These are phyloP conservation scores for Serendipita indica DNA, from an alignment of 768 basidiomycete genomes.

Conservation along the genomic window DNA sequence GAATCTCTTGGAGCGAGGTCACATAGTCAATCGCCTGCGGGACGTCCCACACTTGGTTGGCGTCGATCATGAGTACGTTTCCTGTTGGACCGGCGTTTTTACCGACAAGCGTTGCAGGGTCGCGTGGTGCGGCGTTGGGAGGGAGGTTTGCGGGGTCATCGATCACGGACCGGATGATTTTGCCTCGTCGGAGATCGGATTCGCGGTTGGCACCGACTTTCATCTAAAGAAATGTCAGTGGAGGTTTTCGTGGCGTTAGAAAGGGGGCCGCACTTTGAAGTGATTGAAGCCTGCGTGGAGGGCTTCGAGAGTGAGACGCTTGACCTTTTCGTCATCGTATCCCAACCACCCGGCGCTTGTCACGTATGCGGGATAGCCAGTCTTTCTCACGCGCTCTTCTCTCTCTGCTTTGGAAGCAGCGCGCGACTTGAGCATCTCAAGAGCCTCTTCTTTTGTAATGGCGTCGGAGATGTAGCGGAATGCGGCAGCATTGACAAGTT, in stretches of 20 bases:
- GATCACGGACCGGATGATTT: conserved; percentile 85
- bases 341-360: conserved; percentile 91
- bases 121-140: conserved; percentile 36
- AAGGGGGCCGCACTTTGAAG: conserved; percentile 45
- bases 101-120: conserved; percentile 53
- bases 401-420: conserved; percentile 64
- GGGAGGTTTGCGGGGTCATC: conserved; percentile 81
- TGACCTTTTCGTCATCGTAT: conserved; percentile 86
- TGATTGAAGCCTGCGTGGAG: conserved; percentile 85
- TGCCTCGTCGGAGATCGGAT: conserved; percentile 74
- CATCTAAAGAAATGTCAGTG: conserved; percentile 33
- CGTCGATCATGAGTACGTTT: conserved; percentile 90
- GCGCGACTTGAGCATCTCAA: conserved; percentile 63
- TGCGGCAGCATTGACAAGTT: conserved; percentile 57
- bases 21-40: conserved; percentile 86
- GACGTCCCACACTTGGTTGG: conserved; percentile 96
- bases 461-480: conserved; percentile 90
- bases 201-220: conserved; percentile 81
- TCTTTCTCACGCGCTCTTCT: conserved; percentile 54
- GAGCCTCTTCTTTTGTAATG: conserved; percentile 80
- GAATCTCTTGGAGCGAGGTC: conserved; percentile 56
- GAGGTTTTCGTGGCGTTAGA: background rate
- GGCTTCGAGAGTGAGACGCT: conserved; percentile 72
- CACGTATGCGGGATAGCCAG: conserved; percentile 86
- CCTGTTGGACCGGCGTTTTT: conserved; percentile 95